phyloP scores from a whole-genome alignment of 163 green algal species.

The Chlorella variabilis region DNA sequence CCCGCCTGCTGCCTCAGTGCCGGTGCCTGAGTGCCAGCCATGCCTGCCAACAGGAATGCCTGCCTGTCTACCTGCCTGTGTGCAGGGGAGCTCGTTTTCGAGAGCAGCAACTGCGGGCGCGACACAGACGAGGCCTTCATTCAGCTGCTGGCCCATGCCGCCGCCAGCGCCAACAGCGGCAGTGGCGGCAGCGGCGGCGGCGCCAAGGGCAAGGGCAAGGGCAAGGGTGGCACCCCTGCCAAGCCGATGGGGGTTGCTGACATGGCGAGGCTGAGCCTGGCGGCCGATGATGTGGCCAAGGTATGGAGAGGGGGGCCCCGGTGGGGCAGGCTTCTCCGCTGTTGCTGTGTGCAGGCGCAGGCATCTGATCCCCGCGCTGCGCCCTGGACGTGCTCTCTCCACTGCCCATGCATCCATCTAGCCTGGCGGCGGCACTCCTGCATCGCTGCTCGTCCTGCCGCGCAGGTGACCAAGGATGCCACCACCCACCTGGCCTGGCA shows the following conservation, averaged over 20 bases:
- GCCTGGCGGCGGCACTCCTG: too few relatives aligned
- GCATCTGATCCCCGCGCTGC: too few relatives aligned
- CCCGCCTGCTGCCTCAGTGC: too few relatives aligned
- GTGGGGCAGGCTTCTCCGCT: not conserved
- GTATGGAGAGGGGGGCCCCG: too few relatives aligned
- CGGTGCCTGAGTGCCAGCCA: too few relatives aligned
- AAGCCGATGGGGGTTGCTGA: not conserved
- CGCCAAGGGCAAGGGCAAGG: not conserved
- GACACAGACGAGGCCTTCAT: slow-evolving; percentile 52
- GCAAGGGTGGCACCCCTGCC: not conserved
- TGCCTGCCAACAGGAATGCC: not conserved
- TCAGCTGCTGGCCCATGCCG: slow-evolving; percentile 40
- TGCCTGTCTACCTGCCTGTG: too few relatives aligned
- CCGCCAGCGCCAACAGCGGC: not conserved
- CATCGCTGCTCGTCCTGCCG: not conserved
- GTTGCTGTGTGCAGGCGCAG: too few relatives aligned
- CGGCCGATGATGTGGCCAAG: slow-evolving; percentile 75
- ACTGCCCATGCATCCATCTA: too few relatives aligned
- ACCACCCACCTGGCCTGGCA: slow-evolving; percentile 74
- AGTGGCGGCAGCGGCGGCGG: not conserved
- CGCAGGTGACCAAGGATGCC: slow-evolving; percentile 70
- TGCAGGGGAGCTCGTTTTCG: slow-evolving; percentile 40
- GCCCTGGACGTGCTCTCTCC: too few relatives aligned
- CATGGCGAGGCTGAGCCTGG: slow-evolving; percentile 53
- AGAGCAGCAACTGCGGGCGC: slow-evolving; percentile 38